phyloP scores from a whole-genome alignment of 1,284 basidiomycete genomes.

The Moniliella sp. region DNA sequence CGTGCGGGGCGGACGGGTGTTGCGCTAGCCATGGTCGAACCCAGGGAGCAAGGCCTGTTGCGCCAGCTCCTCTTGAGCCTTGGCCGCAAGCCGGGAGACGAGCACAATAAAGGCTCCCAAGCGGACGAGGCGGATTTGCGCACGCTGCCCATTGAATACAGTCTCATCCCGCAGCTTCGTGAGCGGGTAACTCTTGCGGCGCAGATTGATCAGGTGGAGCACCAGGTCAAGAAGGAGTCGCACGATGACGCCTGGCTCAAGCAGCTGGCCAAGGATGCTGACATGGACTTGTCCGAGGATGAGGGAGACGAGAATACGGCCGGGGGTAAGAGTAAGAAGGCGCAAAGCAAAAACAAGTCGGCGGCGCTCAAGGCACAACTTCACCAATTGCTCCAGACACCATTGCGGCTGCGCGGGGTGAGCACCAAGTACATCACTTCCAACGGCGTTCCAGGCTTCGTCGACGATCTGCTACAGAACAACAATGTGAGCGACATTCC shows the following conservation, averaged over 20 bases:
- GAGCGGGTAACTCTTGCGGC: slow-evolving; percentile 62
- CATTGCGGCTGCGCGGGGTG: slow-evolving; percentile 60
- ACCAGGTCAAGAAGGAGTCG: slow-evolving; percentile 60
- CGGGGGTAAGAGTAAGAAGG: slow-evolving; percentile 10
- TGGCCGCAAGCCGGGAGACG: slow-evolving; percentile 37
- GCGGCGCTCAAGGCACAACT: slow-evolving; percentile 52
- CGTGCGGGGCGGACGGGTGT: slow-evolving; percentile 63
- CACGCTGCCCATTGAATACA: slow-evolving; percentile 51
- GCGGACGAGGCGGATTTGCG: background rate
- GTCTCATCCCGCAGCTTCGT: slow-evolving; percentile 63
- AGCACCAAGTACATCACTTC: slow-evolving; percentile 37
- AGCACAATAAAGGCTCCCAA: background rate
- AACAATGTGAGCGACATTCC: no score
- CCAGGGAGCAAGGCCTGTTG: slow-evolving; percentile 62
- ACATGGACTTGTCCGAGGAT: slow-evolving; percentile 44
- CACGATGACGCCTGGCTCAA: slow-evolving; percentile 80
- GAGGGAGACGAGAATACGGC: slow-evolving; percentile 30
- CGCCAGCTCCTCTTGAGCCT: slow-evolving; percentile 52
- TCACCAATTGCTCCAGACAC: slow-evolving; percentile 50
- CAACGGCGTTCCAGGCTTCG: no score
- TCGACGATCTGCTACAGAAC: no score
- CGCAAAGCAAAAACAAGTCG: slow-evolving; percentile 15
- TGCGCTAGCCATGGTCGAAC: slow-evolving; percentile 64
- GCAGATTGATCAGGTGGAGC: slow-evolving; percentile 60
- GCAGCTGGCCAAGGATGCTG: slow-evolving; percentile 70